Evolutionary conservation across 805 yeast species (phyloP).

Genomic region (Debaryomyces castellii): DNA sequence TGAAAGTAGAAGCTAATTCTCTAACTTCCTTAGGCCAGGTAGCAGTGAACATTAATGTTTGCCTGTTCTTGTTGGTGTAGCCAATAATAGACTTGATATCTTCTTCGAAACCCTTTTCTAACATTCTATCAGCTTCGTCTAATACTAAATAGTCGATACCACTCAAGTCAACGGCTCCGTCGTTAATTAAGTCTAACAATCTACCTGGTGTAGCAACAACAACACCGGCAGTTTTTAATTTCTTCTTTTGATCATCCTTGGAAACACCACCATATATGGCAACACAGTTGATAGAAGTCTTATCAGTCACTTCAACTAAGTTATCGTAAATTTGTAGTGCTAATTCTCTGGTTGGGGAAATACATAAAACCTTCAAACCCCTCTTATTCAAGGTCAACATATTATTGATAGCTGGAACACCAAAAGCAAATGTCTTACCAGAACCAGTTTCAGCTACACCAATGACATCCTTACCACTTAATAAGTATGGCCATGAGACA

Average conservation of each 20-base stretch:
- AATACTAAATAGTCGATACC: slow-evolving; percentile 76
- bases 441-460: slow-evolving; percentile 99
- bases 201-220: slow-evolving; percentile 99
- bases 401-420: slow-evolving; percentile 91
- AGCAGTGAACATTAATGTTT: slow-evolving; percentile 98
- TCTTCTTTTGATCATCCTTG: slow-evolving; percentile 83
- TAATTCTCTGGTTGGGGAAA: slow-evolving; percentile 96
- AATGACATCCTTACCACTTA: slow-evolving; percentile 78
- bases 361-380: slow-evolving; percentile 73
- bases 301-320: slow-evolving; percentile 61
- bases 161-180: slow-evolving; percentile 73
- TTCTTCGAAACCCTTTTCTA: slow-evolving; percentile 97
- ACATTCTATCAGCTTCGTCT: slow-evolving; percentile 99
- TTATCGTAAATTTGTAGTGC: slow-evolving; percentile 93
- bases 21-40: slow-evolving; percentile 99
- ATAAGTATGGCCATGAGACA: slow-evolving; percentile 88
- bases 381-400: slow-evolving; percentile 46
- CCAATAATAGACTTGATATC: slow-evolving; percentile 85
- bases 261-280: slow-evolving; percentile 98
- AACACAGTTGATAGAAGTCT: slow-evolving; percentile 64
- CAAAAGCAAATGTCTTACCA: slow-evolving; percentile 96
- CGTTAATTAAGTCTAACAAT: slow-evolving; percentile 83
- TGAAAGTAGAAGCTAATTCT: slow-evolving; percentile 81
- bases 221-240: slow-evolving; percentile 65
- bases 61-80: slow-evolving; percentile 58